Evolutionary conservation across 768 basidiomycete species (phyloP), one percentile per base, ranked within the genome.

Genomic region (Lactarius pseudohatsudake): DNA sequence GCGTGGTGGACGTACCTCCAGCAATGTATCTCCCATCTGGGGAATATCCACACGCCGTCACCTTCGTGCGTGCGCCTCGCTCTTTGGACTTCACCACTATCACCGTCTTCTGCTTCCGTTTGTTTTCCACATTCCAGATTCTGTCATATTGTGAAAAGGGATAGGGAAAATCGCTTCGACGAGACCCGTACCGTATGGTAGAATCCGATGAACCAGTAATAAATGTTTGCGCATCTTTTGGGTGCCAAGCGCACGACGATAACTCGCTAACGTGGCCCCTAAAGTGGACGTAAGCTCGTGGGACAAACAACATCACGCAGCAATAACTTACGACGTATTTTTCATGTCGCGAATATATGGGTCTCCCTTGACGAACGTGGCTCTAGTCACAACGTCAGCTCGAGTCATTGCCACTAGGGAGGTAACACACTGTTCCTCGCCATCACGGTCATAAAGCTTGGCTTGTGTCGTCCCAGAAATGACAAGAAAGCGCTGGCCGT

Each of bases 271-370:
- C 96, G 78, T 99, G 97, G 2, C 97, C 97, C 34, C 96, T 98
- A 60, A 26, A 53, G 57, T 28, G 20, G 34, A 57, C 62, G 50
- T 70, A 47, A 58, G 57, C 32, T 20, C 47, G 41, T 47, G 36
- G n/a, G 41, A 32, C 22, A 28, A 10, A 57, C 30, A 54, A 36
- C 26, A 41, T 40, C 60, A 57, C 70, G 67, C 10, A 34, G 65
- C 26, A 18, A 64, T 67, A 10, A 58, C 94, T 70, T 72, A 96
- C 96, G 90, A 84, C n/a, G 97, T 99, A 74, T 98, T 90, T 77
- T 94, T 94, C 92, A 99, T 96, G 78, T 99, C 97, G 64, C 97
- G 90, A 71, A 99, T 92, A 76, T 98, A 99, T 66, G 92, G 93
- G 78, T 99, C 97, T 40, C 97, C 97, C 79, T 98, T 98, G 74